phyloP scores from a whole-genome alignment of 2,329 filamentous ascomycete species.

The Clonostachys rhizophaga region DNA sequence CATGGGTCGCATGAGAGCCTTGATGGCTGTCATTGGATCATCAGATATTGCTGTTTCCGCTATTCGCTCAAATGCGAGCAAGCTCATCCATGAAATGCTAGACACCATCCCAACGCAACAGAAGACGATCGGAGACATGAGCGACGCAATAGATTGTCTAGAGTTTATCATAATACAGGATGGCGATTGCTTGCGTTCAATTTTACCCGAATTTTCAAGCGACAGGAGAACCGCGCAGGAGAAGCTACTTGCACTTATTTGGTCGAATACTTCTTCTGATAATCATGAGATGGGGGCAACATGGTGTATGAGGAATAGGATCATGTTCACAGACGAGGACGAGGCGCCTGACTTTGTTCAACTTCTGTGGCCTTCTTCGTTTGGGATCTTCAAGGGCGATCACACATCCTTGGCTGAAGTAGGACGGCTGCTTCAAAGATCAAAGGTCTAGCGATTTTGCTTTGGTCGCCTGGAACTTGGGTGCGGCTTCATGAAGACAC shows the following conservation, averaged over 20 bases:
- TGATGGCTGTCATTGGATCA: background rate
- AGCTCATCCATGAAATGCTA: background rate
- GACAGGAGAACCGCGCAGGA: background rate
- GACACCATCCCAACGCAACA: background rate
- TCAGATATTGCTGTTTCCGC: background rate
- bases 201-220: background rate
- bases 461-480: no score
- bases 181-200: background rate
- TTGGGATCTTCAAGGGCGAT: no score
- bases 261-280: background rate
- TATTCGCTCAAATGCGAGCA: background rate
- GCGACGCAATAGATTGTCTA: background rate
- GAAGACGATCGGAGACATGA: background rate
- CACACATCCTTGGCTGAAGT: no score
- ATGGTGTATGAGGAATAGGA: background rate
- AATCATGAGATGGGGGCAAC: background rate
- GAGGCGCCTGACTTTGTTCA: background rate
- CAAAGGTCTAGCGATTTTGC: no score
- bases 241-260: background rate
- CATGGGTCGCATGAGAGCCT: background rate
- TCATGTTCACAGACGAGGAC: background rate
- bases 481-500: no score
- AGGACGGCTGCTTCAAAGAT: no score
- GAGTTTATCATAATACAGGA: background rate
- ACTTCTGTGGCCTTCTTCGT: no score